These are phyloP conservation scores for Phytophthora macrochlamydospora DNA, from an alignment of 352 stramenopile species.

Conservation along the genomic window DNA sequence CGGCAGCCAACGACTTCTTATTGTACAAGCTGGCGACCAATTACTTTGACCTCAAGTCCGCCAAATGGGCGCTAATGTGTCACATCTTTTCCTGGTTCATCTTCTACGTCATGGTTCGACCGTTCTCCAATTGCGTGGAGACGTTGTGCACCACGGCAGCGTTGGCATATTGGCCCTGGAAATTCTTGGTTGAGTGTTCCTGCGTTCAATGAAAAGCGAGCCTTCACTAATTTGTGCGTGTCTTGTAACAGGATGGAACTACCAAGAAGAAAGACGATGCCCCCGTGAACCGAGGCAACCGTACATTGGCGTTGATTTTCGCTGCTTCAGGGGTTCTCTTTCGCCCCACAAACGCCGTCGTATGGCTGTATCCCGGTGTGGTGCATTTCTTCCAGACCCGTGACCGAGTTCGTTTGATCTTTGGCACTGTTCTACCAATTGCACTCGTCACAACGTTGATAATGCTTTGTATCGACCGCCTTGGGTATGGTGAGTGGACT, in stretches of 20 bases:
- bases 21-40: constrained; percentile 63
- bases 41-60: constrained; percentile 71
- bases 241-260: constrained; percentile 16
- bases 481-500: constrained; percentile 83
- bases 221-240: no score
- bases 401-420: constrained; percentile 44
- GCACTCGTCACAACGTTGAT: constrained; percentile 44
- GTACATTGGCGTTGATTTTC: constrained; percentile 49
- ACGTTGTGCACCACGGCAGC: constrained; percentile 78
- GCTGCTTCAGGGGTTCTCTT: constrained; percentile 83
- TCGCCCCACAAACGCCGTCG: constrained; percentile 75
- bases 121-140: constrained; percentile 89
- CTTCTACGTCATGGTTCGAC: constrained; percentile 86
- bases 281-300: constrained; percentile 37
- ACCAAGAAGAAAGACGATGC: constrained; percentile 44
- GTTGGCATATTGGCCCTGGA: constrained; percentile 81
- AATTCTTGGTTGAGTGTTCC: constrained; percentile 49
- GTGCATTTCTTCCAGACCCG: constrained; percentile 56
- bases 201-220: no score
- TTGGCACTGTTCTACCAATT: constrained; percentile 64
- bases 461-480: constrained; percentile 80
- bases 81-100: constrained; percentile 86
- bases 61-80: constrained; percentile 78
- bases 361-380: constrained; percentile 78
- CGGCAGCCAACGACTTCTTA: constrained; percentile 74